Conservation (phyloP, 140 eudicot genomes). For the Flaveria floridana region DNA sequence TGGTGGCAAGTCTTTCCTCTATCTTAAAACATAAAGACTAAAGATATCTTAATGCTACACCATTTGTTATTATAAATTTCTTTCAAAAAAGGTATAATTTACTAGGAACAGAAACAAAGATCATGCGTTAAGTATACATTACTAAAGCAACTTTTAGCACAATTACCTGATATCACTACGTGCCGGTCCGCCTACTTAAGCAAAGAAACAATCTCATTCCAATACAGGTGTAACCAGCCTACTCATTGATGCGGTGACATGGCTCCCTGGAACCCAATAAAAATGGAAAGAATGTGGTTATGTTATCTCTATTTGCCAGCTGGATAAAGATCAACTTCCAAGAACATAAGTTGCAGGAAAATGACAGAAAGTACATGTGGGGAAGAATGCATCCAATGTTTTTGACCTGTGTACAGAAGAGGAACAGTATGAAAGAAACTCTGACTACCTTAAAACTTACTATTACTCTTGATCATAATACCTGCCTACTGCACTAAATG, state of each 20-base stretch:
- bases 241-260: constrained; percentile 2
- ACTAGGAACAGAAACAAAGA: constrained; percentile 6
- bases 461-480: background rate
- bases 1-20: too few species aligned
- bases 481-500: background rate
- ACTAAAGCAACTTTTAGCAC: background rate
- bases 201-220: constrained; percentile 15
- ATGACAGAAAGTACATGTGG: constrained; percentile 15
- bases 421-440: constrained; percentile 13
- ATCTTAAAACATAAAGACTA: background rate
- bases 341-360: constrained; percentile 8
- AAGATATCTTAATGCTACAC: background rate
- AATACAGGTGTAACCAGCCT: constrained; percentile 12
- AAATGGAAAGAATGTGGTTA: constrained; percentile 2
- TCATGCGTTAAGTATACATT: background rate
- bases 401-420: constrained; percentile 6
- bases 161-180: constrained; percentile 21
- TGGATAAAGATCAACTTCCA: constrained; percentile 4
- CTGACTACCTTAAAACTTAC: background rate
- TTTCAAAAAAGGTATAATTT: background rate
- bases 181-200: constrained; percentile 11
- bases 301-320: constrained; percentile 20
- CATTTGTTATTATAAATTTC: background rate
- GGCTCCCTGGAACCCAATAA: constrained; percentile 14
- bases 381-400: background rate